phyloP scores from a whole-genome alignment of 2,329 filamentous ascomycete genomes.

The Sarocladiaceae sp. region DNA sequence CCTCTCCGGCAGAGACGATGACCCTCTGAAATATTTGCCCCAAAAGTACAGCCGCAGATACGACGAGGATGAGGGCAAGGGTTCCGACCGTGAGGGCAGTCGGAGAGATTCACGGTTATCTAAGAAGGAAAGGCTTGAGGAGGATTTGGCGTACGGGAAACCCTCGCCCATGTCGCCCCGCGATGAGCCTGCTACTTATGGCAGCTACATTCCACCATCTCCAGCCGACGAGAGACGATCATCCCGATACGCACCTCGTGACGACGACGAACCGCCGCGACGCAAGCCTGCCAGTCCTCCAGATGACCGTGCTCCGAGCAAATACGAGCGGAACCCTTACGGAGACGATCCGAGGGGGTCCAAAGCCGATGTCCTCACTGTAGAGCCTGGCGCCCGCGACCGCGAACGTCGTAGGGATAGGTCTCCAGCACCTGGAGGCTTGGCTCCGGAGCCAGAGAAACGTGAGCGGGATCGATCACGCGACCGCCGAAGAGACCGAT shows the following conservation, averaged over 20 bases:
- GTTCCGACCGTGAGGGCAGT: constrained; percentile 16
- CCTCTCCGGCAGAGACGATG: constrained; percentile 10
- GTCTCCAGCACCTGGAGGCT: constrained; percentile 15
- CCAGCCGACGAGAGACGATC: constrained; percentile 15
- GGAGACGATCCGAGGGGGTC: constrained; percentile 31
- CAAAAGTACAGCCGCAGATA: constrained; percentile 33
- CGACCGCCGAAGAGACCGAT: constrained; percentile 24
- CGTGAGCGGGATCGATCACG: constrained; percentile 28
- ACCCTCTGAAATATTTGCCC: constrained; percentile 30
- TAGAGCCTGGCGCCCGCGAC: constrained; percentile 26
- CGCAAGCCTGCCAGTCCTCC: constrained; percentile 12
- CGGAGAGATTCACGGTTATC: constrained; percentile 18
- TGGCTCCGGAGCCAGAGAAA: constrained; percentile 15
- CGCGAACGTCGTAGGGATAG: constrained; percentile 26
- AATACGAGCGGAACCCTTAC: constrained; percentile 17
- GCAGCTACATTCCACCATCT: constrained; percentile 20
- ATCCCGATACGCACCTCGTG: constrained; percentile 15
- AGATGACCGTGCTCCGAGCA: constrained; percentile 16
- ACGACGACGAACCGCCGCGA: constrained; percentile 14
- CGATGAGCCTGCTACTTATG: constrained; percentile 20
- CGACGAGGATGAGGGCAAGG: constrained; percentile 17
- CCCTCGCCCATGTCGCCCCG: constrained; percentile 11
- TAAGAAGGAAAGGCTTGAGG: constrained; percentile 25
- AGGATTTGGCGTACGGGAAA: constrained; percentile 46
- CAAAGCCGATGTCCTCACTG: constrained; percentile 33